Conservation (phyloP, 1,139 yeast genomes). For the Sugiyamaella xylanicola region DNA sequence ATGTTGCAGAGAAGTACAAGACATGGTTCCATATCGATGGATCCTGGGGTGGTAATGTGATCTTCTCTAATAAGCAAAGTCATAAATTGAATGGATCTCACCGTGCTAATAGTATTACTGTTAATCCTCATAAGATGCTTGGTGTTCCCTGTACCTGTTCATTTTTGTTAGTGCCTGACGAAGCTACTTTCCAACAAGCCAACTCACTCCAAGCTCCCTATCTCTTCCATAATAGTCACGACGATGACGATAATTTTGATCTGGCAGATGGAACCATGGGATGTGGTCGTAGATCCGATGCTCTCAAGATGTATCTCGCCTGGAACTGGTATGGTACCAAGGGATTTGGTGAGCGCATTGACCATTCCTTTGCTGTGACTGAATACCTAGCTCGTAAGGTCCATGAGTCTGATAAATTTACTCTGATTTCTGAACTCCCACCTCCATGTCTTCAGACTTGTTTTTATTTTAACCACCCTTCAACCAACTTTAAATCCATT, state of each 20-base stretch:
- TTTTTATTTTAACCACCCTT: conserved; percentile 54
- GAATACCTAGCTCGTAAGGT: conserved; percentile 58
- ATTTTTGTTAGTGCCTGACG: conserved; percentile 72
- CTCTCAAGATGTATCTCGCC: conserved; percentile 73
- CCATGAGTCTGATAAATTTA: conserved; percentile 46
- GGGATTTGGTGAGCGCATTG: conserved; percentile 58
- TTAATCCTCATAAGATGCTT: conserved; percentile 85
- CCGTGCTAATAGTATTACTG: conserved; percentile 75
- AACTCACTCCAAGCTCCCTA: conserved; percentile 82
- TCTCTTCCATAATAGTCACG: conserved; percentile 63
- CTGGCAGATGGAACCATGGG: conserved; percentile 93
- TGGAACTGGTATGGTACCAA: conserved; percentile 78
- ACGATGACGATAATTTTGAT: conserved; percentile 61
- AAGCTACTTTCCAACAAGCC: conserved; percentile 63
- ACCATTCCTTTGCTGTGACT: conserved; percentile 71
- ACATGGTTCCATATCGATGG: conserved; percentile 87
- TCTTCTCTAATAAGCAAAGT: conserved; percentile 58
- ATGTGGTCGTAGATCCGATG: conserved; percentile 85
- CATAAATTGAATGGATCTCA: conserved; percentile 60
- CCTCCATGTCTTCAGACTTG: conserved; percentile 87
- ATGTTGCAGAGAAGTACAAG: conserved; percentile 55
- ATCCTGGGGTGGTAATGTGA: conserved; percentile 88
- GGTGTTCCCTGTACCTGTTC: conserved; percentile 92
- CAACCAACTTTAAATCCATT: conserved; percentile 1
- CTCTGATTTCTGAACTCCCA: conserved; percentile 55